A percentile compares a stretch with the other conserved stretches of the same genome.
phyloP scores from a whole-genome alignment of 306 rosid genomes.

The Gleditsia sinensis region DNA sequence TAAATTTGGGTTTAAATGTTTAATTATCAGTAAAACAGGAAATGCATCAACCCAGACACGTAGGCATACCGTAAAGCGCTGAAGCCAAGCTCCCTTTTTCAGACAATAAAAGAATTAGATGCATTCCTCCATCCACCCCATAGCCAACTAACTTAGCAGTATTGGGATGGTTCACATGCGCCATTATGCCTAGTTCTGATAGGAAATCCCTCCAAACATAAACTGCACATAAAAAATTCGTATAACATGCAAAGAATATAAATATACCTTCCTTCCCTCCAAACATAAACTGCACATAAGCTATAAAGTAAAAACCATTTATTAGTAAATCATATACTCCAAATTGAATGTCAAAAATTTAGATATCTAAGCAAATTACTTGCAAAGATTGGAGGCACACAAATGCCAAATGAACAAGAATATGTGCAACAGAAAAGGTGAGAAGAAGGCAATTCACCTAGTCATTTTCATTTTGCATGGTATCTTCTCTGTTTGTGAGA shows the following conservation, averaged over 20 bases:
- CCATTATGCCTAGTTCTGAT: too few species aligned
- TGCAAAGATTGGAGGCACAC: background rate
- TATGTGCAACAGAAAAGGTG: background rate
- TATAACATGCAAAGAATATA: too few species aligned
- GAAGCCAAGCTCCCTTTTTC: too few species aligned
- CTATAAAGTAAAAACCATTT: too few species aligned
- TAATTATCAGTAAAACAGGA: background rate
- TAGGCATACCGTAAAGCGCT: constrained; percentile 73
- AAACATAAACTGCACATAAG: too few species aligned
- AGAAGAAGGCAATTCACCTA: constrained; percentile 40
- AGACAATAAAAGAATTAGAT: too few species aligned
- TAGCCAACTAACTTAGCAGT: too few species aligned
- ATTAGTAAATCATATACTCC: constrained; percentile 78
- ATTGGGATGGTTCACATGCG: too few species aligned
- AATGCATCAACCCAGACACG: constrained; percentile 9
- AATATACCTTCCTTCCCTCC: too few species aligned
- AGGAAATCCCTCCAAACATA: too few species aligned
- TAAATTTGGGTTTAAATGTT: background rate
- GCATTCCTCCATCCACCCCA: too few species aligned
- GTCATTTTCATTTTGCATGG: constrained; percentile 69
- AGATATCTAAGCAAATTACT: constrained; percentile 14
- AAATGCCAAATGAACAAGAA: constrained; percentile 27
- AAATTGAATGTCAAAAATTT: constrained; percentile 22
- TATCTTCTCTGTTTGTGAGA: constrained; percentile 74
- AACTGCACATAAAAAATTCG: too few species aligned